Evolutionary conservation across 2,329 filamentous ascomycete species (phyloP), one percentile per base, ranked within the genome.

Genomic region (Septoria petroselini): DNA sequence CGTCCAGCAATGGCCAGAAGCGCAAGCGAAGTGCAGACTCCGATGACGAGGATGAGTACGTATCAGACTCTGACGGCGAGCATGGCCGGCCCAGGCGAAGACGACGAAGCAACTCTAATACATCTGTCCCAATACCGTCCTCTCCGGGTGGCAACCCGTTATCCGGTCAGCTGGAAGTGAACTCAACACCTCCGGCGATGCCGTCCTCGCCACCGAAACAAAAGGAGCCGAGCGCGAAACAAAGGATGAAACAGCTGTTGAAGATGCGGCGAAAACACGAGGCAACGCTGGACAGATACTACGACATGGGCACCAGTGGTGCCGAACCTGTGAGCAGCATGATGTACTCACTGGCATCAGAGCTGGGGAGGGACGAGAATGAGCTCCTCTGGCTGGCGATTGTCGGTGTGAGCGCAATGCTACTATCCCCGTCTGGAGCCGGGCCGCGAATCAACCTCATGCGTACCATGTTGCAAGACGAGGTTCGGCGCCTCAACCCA

Each of bases 291-390:
- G 82, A 86, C 41, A 79, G 82, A 55, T 97, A 98, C 71, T 96
- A 97, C 71, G 80, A 83, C 21, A 79, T 88, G 23, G 93, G 93
- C 33, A 85, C 88, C 2, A 95, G 90, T 1, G 96, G 95, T 65
- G 91, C 91, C 0, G 93, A 98, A 66, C 93, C 93, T 1, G 88
- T 97, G 48, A 93, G 91, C 0, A 95, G 91, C 0, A 85, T 97
- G 73, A 81, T 96, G 65, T 98, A 97, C 70, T 94, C 90, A 0
- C 77, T 98, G 11, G 93, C 91, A 1, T 95, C 91, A 1, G 93
- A 97, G 65, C 81, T 98, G 5, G 93, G 93, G 55, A 86, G 91
- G 45, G 93, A 97, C 75, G 91, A 97, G 68, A 98, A 97, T 62
- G 91, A 98, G 62, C 76, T 97, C 17, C 77, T 98, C 11, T 98